phyloP scores from a whole-genome alignment of 768 basidiomycete genomes.

The Cystobasidium onofrii region DNA sequence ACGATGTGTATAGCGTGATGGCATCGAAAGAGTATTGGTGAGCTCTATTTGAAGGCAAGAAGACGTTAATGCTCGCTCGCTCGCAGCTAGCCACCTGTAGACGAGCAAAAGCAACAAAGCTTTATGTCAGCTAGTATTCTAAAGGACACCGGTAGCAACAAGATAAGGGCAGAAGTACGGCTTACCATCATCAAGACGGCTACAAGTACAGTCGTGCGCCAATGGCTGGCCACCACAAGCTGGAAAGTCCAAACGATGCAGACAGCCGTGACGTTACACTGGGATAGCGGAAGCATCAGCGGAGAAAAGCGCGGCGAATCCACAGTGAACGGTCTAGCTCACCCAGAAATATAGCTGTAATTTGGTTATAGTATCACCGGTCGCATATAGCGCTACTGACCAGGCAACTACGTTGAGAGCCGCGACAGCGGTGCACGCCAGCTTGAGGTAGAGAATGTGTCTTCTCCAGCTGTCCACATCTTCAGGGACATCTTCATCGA shows the following conservation, averaged over 20 bases:
- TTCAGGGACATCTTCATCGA: neutral
- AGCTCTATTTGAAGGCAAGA: neutral
- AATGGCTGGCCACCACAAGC: neutral
- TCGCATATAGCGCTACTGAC: neutral
- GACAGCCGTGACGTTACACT: neutral
- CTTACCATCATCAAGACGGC: neutral
- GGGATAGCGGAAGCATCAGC: too few species aligned
- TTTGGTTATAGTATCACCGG: neutral
- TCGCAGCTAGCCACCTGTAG: neutral
- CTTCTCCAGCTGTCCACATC: neutral
- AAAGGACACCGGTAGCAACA: too few species aligned
- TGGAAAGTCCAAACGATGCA: neutral
- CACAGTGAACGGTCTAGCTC: neutral
- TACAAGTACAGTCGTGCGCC: neutral
- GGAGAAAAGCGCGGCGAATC: neutral
- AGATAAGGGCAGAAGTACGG: neutral
- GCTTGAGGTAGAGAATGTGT: neutral
- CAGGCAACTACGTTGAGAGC: neutral
- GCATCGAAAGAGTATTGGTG: neutral
- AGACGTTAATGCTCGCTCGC: neutral
- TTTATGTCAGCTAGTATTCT: too few species aligned
- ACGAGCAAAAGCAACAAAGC: neutral
- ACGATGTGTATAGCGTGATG: neutral
- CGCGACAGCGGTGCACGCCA: neutral
- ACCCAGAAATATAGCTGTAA: neutral